Conservation (phyloP, 495 filamentous ascomycete genomes). For the Aspergillus leporis region DNA sequence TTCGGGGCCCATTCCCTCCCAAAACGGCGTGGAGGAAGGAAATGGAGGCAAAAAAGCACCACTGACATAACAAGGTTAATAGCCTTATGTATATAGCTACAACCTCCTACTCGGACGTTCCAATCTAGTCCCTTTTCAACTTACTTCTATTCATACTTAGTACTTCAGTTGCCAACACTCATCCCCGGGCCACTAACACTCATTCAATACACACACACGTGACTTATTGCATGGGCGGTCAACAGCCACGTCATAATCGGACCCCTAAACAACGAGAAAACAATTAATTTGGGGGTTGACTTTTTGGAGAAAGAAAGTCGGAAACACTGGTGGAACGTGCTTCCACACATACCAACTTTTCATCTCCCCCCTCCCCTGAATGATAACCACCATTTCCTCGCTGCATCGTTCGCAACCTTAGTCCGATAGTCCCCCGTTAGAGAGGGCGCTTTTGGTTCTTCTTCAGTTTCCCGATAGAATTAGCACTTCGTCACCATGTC, state of each 20-base stretch:
- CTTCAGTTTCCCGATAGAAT: background rate
- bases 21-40: background rate
- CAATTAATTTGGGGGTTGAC: background rate
- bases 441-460: background rate
- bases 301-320: background rate
- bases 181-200: background rate
- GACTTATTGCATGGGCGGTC: background rate
- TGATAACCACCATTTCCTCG: background rate
- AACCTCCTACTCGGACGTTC: too few relatives aligned
- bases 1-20: background rate
- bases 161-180: background rate
- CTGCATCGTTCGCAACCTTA: background rate
- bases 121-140: background rate
- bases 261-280: background rate
- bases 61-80: background rate
- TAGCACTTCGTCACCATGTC: slow-evolving; percentile 33
- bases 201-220: background rate
- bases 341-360: slow-evolving; percentile 1
- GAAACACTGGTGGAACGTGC: slow-evolving; percentile 3
- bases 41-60: background rate
- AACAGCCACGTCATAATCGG: slow-evolving; percentile 1
- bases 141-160: background rate
- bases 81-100: background rate
- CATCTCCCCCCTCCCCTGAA: slow-evolving; percentile 1
- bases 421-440: background rate